A percentile compares a stretch with the other conserved stretches of the same genome.
Conservation (phyloP, 768 basidiomycete species). For the Psilocybe cyanescens region DNA sequence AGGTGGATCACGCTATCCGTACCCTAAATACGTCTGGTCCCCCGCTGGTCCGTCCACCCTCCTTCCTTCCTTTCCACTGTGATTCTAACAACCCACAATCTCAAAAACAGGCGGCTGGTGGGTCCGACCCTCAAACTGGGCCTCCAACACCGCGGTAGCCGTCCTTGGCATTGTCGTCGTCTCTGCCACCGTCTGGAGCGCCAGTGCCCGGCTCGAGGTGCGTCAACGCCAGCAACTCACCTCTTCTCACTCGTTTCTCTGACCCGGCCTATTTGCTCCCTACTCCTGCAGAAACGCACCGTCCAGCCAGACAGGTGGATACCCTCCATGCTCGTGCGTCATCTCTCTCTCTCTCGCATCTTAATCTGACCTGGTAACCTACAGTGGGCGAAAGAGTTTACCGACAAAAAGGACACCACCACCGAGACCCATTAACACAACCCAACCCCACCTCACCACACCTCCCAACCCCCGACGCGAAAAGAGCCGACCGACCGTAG, state of each 20-base stretch:
- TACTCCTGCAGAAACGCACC: conserved; percentile 50
- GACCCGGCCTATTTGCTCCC: not conserved
- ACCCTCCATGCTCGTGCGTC: conserved; percentile 77
- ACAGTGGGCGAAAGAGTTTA: conserved; percentile 24
- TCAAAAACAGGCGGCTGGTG: conserved; percentile 85
- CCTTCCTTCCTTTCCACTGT: not conserved
- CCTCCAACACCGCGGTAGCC: conserved; percentile 77
- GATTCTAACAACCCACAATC: not conserved
- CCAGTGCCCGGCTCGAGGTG: conserved; percentile 84
- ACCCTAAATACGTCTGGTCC: conserved; percentile 94
- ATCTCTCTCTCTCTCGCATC: not conserved
- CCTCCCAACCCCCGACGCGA: too few species aligned
- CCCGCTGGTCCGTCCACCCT: conserved; percentile 66
- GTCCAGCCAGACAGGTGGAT: conserved; percentile 69
- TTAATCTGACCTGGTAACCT: too few species aligned
- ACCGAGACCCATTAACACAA: not conserved
- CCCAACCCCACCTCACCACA: not conserved
- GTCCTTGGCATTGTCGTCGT: conserved; percentile 69
- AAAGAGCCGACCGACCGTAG: too few species aligned
- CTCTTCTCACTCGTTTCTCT: not conserved
- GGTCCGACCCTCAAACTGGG: conserved; percentile 91
- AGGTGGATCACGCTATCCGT: conserved; percentile 87
- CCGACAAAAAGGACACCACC: conserved; percentile 14
- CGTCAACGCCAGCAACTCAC: conserved; percentile 23
- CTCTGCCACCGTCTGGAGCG: conserved; percentile 66